Percentiles rank a stretch among this genome's conserved stretches.
Evolutionary conservation across 306 rosid genomes (phyloP).

Genomic region (Arachis hypogaea): DNA sequence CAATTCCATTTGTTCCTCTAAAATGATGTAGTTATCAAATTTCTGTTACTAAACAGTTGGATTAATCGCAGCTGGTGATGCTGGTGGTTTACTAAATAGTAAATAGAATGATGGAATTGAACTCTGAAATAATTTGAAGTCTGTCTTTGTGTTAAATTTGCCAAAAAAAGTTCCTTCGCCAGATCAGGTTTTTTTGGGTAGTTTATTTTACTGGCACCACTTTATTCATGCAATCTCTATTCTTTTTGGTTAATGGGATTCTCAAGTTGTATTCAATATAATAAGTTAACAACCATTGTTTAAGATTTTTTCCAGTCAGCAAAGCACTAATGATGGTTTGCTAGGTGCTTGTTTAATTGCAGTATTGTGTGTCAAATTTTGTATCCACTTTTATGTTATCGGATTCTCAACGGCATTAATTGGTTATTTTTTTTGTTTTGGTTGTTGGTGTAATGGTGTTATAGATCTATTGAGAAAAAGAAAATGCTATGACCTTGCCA

Average conservation of each 20-base stretch:
- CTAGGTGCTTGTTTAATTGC: slow-evolving; percentile 17
- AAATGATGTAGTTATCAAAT: too few relatives aligned
- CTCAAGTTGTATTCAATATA: background rate
- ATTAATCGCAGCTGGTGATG: background rate
- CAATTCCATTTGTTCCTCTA: too few relatives aligned
- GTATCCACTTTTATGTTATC: slow-evolving; percentile 9
- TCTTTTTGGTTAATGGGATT: slow-evolving; percentile 4
- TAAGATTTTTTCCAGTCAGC: background rate
- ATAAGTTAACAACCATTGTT: background rate
- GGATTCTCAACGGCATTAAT: slow-evolving; percentile 7
- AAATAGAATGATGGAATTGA: slow-evolving; percentile 8
- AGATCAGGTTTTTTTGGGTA: background rate
- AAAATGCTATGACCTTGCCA: too few relatives aligned
- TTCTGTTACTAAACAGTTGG: background rate
- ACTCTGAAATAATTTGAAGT: background rate
- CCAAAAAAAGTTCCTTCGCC: background rate
- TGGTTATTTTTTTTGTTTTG: too few relatives aligned
- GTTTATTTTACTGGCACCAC: background rate
- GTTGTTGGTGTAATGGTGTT: too few relatives aligned
- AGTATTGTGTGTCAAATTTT: background rate
- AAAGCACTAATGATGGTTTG: background rate
- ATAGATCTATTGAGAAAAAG: too few relatives aligned
- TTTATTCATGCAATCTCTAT: background rate
- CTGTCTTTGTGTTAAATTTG: background rate
- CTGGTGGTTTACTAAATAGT: background rate